phyloP scores from a whole-genome alignment of 208 protist genomes.

The Porcisia deanei region DNA sequence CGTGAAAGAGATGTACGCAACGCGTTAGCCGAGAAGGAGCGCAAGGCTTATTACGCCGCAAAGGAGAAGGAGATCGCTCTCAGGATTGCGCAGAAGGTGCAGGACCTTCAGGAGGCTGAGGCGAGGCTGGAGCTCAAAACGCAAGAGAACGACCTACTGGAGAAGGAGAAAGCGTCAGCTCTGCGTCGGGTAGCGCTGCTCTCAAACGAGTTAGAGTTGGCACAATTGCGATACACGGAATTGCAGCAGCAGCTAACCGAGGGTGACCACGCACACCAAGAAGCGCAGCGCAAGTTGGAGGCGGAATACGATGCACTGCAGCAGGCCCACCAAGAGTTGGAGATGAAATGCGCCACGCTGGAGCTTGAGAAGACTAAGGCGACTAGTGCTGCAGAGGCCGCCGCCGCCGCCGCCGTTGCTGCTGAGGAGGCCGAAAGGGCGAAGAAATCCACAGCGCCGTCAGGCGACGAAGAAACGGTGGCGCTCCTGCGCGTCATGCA shows the following conservation, averaged over 20 bases:
- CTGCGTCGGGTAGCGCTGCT: slow-evolving; percentile 62
- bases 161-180: slow-evolving; percentile 69
- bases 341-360: slow-evolving; percentile 30
- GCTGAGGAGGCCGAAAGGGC: slow-evolving; percentile 3
- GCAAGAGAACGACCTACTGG: slow-evolving; percentile 44
- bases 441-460: slow-evolving; percentile 17
- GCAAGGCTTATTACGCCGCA: slow-evolving; percentile 41
- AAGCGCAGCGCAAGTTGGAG: slow-evolving; percentile 31
- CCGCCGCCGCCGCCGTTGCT: slow-evolving; percentile 5
- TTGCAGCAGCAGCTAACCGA: slow-evolving; percentile 27
- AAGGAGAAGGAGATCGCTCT: slow-evolving; percentile 54
- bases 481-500: slow-evolving; percentile 81
- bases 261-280: slow-evolving; percentile 31
- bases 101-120: slow-evolving; percentile 19
- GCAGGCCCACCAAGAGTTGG: slow-evolving; percentile 35
- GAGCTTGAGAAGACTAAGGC: slow-evolving; percentile 15
- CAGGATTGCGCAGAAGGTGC: slow-evolving; percentile 23
- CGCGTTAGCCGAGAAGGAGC: slow-evolving; percentile 48
- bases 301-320: slow-evolving; percentile 32
- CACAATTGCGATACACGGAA: slow-evolving; percentile 57
- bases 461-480: slow-evolving; percentile 69
- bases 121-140: slow-evolving; percentile 41
- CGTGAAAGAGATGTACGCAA: slow-evolving; percentile 53
- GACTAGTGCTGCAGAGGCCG: slow-evolving; percentile 8
- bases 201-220: slow-evolving; percentile 72